Base-by-base conservation (phyloP, 139 green algal species). In the Dunaliella sp. region DNA sequence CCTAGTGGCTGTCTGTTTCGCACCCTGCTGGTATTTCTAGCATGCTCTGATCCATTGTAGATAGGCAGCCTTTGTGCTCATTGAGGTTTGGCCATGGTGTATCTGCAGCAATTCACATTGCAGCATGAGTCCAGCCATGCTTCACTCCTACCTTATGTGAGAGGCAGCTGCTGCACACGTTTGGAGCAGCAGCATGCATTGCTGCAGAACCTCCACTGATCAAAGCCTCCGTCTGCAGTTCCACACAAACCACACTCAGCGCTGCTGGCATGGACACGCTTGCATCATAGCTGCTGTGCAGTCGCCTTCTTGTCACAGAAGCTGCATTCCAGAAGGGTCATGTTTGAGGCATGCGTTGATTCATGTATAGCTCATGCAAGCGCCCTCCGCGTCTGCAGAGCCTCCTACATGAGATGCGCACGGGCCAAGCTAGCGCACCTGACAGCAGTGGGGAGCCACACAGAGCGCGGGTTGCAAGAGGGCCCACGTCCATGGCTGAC, bases 401-500 rank as follows among this genome's bases (percentile, higher is more conserved):
- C 12, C 58, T 90, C 38, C 77, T 90, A 32, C 81, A 89, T 34
- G 87, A 91, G 89, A 87, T 91, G 85, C 86, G 87, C 37, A 89
- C 86, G 2, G 88, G 88, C 36, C 1, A 85, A 37, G 84, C 22
- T 1, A 82, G 80, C 31, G 38, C 24, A 3, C 75, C 83, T 32
- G 74, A 30, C 7, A 36, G 33, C 1, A 81, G 81, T 0, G 48
- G 38, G 30, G 81, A 86, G 81, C 73, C 86, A 24, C 38, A 78
- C 58, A 38, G 82, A 33, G 86, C 86, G 21, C 33, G 78, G 12
- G 84, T 87, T 22, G 86, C 86, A 0, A 84, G 89, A 0, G 89
- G 89, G 0, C 89, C 89, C 74, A 92, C 89, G 35, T 82, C 81
- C 25, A 48, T 92, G n/a, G 89, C 75, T 32, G 89, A 92, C 86